phyloP scores from a whole-genome alignment of 164 flowering plant species.

The Tetrastigma voinierianum region DNA sequence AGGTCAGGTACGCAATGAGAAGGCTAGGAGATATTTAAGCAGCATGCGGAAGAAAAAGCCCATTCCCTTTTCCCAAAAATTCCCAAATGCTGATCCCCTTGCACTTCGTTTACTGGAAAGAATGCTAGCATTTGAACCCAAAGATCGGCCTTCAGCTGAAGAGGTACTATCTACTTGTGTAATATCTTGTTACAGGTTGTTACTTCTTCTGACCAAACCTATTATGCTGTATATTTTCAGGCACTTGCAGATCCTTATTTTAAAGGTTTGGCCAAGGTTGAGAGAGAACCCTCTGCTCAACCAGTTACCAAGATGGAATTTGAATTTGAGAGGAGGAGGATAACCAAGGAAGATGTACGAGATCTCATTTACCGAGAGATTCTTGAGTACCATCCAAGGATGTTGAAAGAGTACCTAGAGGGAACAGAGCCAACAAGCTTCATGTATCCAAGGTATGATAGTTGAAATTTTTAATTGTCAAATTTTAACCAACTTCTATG shows the following conservation, averaged over 20 bases:
- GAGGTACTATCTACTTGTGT: conserved; percentile 50
- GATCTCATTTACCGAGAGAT: conserved; percentile 91
- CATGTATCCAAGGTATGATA: conserved; percentile 93
- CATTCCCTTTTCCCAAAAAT: conserved; percentile 82
- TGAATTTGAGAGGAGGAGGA: conserved; percentile 94
- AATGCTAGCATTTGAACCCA: conserved; percentile 97
- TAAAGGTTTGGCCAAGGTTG: conserved; percentile 89
- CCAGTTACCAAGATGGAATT: conserved; percentile 97
- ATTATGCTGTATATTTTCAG: conserved; percentile 39
- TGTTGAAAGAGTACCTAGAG: conserved; percentile 83
- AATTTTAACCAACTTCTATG: background rate
- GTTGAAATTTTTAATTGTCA: background rate
- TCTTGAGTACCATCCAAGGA: conserved; percentile 95
- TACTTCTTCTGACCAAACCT: conserved; percentile 5
- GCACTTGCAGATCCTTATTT: conserved; percentile 99
- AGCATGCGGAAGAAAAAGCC: conserved; percentile 91
- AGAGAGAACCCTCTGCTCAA: conserved; percentile 95
- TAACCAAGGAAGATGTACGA: conserved; percentile 91
- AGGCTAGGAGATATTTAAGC: conserved; percentile 91
- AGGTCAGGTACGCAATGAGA: conserved; percentile 89
- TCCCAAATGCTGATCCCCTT: conserved; percentile 92
- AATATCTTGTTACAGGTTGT: background rate
- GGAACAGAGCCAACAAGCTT: conserved; percentile 86
- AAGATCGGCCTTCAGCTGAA: conserved; percentile 92
- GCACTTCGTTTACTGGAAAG: conserved; percentile 86